phyloP scores from a whole-genome alignment of 192 early-diverging fungal genomes.

The Kickxella alabastrina region DNA sequence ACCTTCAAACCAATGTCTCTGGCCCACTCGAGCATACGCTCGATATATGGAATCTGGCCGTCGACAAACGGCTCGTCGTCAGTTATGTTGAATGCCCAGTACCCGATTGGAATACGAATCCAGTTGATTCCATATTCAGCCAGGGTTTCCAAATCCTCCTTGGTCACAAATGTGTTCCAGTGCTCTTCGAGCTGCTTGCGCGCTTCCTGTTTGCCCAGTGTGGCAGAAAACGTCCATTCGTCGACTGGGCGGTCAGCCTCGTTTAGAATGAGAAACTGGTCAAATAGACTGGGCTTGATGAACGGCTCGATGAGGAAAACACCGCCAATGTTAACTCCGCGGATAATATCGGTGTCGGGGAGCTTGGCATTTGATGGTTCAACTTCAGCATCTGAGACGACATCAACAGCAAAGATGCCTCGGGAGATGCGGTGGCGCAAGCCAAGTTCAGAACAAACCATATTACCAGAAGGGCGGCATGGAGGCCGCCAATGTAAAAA shows the following conservation, averaged over 20 bases:
- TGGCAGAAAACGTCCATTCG: constrained; percentile 53
- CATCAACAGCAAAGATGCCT: constrained; percentile 2
- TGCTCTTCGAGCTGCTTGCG: constrained; percentile 43
- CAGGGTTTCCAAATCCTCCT: constrained; percentile 44
- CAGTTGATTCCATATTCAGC: constrained; percentile 52
- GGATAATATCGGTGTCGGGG: constrained; percentile 30
- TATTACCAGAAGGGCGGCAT: constrained; percentile 1
- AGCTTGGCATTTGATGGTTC: not conserved
- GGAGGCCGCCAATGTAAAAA: constrained; percentile 1
- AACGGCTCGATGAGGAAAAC: constrained; percentile 59
- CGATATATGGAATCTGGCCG: constrained; percentile 54
- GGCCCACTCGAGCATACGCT: constrained; percentile 49
- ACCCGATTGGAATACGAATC: constrained; percentile 58
- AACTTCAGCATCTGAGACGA: not conserved
- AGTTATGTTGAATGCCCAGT: constrained; percentile 57
- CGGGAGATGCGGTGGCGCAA: not conserved
- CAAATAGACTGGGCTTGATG: constrained; percentile 51
- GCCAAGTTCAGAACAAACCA: not conserved
- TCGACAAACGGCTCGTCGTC: constrained; percentile 52
- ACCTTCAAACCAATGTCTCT: constrained; percentile 53
- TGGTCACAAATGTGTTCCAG: constrained; percentile 58
- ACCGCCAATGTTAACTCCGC: constrained; percentile 57
- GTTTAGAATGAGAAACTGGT: constrained; percentile 37
- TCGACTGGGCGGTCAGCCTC: constrained; percentile 41
- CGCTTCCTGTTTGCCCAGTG: constrained; percentile 44